A percentile compares a stretch with the other conserved stretches of the same genome.
Conservation (phyloP, 2,329 filamentous ascomycete genomes). For the Capronia epimyces region DNA sequence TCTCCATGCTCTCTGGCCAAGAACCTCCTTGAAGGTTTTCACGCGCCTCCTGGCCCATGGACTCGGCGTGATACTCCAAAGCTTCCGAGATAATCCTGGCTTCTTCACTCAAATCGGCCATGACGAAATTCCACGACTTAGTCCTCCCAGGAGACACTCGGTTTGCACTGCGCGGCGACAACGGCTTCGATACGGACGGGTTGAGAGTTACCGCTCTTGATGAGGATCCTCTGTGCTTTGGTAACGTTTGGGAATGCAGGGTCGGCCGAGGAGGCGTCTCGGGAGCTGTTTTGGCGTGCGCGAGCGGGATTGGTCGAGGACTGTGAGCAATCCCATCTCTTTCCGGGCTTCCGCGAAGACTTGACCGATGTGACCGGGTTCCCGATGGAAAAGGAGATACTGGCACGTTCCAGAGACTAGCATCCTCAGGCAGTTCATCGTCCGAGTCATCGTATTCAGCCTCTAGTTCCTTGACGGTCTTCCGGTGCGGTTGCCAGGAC, state of each 20-base stretch:
- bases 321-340: slow-evolving; percentile 26
- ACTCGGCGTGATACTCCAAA: slow-evolving; percentile 53
- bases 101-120: slow-evolving; percentile 55
- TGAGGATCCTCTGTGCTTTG: slow-evolving; percentile 26
- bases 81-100: slow-evolving; percentile 56
- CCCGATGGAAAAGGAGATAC: slow-evolving; percentile 43
- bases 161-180: slow-evolving; percentile 28
- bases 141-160: slow-evolving; percentile 38
- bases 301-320: slow-evolving; percentile 40
- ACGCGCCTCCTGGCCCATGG: slow-evolving; percentile 30
- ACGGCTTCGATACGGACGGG: slow-evolving; percentile 14
- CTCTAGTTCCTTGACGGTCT: slow-evolving; percentile 45
- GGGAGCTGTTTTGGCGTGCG: slow-evolving; percentile 35
- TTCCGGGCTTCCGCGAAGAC: slow-evolving; percentile 41
- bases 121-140: slow-evolving; percentile 55
- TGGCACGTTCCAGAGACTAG: slow-evolving; percentile 48
- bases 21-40: slow-evolving; percentile 10
- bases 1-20: slow-evolving; percentile 12
- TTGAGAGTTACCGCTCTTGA: slow-evolving; percentile 21
- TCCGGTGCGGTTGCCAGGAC: slow-evolving; percentile 43
- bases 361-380: slow-evolving; percentile 36
- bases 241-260: slow-evolving; percentile 32
- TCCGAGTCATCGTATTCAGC: slow-evolving; percentile 49
- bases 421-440: slow-evolving; percentile 47
- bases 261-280: slow-evolving; percentile 26